A percentile compares a stretch with the other conserved stretches of the same genome.
These are phyloP conservation scores for Davidsoniella australis DNA, from an alignment of 2,329 filamentous ascomycete species.

Conservation along the genomic window DNA sequence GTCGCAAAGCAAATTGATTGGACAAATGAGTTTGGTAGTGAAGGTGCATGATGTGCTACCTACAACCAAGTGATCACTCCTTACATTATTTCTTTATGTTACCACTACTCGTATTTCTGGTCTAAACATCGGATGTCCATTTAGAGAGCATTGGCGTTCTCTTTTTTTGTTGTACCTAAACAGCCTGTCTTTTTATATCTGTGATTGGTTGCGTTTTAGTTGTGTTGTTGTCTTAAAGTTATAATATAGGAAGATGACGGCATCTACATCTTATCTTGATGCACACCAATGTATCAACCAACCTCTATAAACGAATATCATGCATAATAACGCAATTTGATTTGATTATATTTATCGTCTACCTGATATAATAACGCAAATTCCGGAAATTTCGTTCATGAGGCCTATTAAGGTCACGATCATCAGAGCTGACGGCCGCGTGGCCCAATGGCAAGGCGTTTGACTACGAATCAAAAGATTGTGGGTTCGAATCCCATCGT, in stretches of 20 bases:
- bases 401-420: not conserved
- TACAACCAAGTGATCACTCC: not conserved
- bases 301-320: too few relatives aligned
- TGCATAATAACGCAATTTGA: too few relatives aligned
- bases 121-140: not conserved
- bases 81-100: not conserved
- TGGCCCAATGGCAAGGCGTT: conserved; percentile 13
- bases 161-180: not conserved
- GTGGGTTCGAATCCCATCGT: conserved; percentile 12
- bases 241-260: too few relatives aligned
- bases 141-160: too few relatives aligned
- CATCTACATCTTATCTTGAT: too few relatives aligned
- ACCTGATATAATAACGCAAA: too few relatives aligned
- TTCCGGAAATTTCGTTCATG: too few relatives aligned
- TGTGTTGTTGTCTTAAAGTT: too few relatives aligned
- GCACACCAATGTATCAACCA: too few relatives aligned
- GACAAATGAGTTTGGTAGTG: conserved; percentile 92
- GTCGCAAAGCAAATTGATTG: conserved; percentile 73
- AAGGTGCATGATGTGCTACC: conserved; percentile 39
- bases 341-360: too few relatives aligned
- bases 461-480: conserved; percentile 13
- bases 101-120: not conserved
- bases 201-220: not conserved
- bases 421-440: conserved; percentile 4
- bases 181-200: not conserved